phyloP scores from a whole-genome alignment of 2,329 filamentous ascomycete genomes.

The Trematosphaeria pertusa region DNA sequence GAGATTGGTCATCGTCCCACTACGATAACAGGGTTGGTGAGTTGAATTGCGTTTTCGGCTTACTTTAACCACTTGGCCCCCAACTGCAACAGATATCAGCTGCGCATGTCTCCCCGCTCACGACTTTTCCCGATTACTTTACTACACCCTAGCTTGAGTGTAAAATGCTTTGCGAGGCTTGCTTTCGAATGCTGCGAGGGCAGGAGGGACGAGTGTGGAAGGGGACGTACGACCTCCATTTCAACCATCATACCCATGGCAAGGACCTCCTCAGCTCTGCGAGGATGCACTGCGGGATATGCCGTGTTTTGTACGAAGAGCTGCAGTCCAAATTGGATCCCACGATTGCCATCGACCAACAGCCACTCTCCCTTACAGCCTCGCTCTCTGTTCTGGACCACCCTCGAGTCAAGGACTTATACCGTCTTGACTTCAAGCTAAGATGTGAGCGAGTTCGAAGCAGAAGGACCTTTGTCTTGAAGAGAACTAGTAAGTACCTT shows the following conservation, averaged over 20 bases:
- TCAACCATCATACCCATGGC: constrained; percentile 13
- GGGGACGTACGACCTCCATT: constrained; percentile 13
- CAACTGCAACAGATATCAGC: no score
- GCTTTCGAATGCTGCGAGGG: constrained; percentile 14
- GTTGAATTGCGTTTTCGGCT: no score
- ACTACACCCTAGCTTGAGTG: no score
- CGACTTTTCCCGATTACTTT: no score
- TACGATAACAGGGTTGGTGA: no score
- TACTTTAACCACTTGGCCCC: no score
- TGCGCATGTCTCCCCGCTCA: no score
- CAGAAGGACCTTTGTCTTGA: background rate
- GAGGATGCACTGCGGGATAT: constrained; percentile 13
- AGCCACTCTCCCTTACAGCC: background rate
- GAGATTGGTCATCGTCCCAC: no score
- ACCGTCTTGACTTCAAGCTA: constrained; percentile 9
- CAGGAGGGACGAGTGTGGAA: constrained; percentile 12
- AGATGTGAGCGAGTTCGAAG: background rate
- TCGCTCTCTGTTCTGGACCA: background rate
- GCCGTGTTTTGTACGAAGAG: constrained; percentile 7
- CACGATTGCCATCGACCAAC: background rate
- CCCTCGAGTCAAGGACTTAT: constrained; percentile 2
- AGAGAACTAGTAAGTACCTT: constrained; percentile 3
- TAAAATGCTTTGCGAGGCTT: constrained; percentile 14
- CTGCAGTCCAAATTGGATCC: constrained; percentile 2
- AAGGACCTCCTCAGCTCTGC: constrained; percentile 6